phyloP scores from a whole-genome alignment of 768 basidiomycete genomes.

The Suillus subluteus region DNA sequence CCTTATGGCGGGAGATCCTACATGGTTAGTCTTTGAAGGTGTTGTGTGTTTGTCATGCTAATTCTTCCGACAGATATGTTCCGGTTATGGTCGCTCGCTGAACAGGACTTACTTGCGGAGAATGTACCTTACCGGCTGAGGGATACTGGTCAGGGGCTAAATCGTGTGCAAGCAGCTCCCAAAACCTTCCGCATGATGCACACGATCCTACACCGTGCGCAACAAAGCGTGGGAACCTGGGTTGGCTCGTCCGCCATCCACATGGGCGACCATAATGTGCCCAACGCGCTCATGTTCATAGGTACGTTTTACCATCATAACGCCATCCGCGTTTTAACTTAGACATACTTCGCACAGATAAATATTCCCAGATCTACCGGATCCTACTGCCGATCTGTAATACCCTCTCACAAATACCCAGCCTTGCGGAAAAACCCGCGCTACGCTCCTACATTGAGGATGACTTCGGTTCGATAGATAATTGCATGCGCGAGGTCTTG shows the following conservation, averaged over 20 bases:
- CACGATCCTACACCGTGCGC: slow-evolving; percentile 80
- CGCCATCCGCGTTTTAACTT: neutral
- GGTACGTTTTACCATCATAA: slow-evolving; percentile 36
- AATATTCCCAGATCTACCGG: slow-evolving; percentile 91
- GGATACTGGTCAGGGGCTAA: slow-evolving; percentile 90
- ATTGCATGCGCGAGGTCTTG: slow-evolving; percentile 69
- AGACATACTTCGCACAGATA: slow-evolving; percentile 46
- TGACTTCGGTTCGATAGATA: slow-evolving; percentile 80
- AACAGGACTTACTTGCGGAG: slow-evolving; percentile 81
- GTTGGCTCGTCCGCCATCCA: slow-evolving; percentile 87
- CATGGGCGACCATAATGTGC: slow-evolving; percentile 79
- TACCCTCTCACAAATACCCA: slow-evolving; percentile 72
- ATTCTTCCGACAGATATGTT: slow-evolving; percentile 69
- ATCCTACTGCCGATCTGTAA: slow-evolving; percentile 89
- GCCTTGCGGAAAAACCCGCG: slow-evolving; percentile 68
- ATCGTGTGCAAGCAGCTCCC: slow-evolving; percentile 84
- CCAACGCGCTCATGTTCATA: slow-evolving; percentile 79
- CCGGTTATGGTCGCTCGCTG: slow-evolving; percentile 80
- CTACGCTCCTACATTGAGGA: slow-evolving; percentile 76
- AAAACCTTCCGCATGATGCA: slow-evolving; percentile 94
- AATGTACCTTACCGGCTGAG: slow-evolving; percentile 76
- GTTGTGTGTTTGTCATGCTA: slow-evolving; percentile 12
- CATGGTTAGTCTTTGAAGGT: slow-evolving; percentile 54
- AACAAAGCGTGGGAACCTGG: slow-evolving; percentile 81
- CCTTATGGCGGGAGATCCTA: slow-evolving; percentile 84